phyloP scores from a whole-genome alignment of 306 rosid species.

The Chamaecrista fasciculata region DNA sequence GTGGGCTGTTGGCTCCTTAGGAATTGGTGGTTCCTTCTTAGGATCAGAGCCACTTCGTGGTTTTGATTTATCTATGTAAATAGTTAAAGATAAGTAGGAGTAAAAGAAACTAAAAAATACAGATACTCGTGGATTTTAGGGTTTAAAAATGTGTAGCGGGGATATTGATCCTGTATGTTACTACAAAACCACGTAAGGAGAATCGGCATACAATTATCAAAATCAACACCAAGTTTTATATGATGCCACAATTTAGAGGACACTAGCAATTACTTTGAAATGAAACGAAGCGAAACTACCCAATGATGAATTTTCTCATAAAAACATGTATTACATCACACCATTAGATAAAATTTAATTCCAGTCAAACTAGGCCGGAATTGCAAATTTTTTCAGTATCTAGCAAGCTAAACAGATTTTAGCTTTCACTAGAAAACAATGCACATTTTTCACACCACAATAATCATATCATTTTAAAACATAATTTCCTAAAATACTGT shows the following conservation, averaged over 20 bases:
- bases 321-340: not conserved
- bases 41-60: conserved; percentile 49
- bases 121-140: not conserved
- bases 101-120: not conserved
- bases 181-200: not conserved
- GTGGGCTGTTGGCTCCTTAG: conserved; percentile 53
- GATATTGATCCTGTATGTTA: not conserved
- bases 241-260: not conserved
- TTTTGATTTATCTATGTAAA: conserved; percentile 51
- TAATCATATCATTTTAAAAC: not conserved
- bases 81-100: not conserved
- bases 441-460: conserved; percentile 9
- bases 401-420: conserved; percentile 22
- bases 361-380: not conserved
- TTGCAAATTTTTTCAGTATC: not conserved
- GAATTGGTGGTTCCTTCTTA: conserved; percentile 57
- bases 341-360: not conserved
- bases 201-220: not conserved
- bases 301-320: conserved; percentile 6
- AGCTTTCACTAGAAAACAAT: conserved; percentile 4
- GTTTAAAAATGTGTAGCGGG: not conserved
- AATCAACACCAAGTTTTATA: not conserved
- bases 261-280: conserved; percentile 7
- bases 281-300: conserved; percentile 7
- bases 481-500: not conserved